Evolutionary conservation across 1,284 basidiomycete genomes (phyloP), one percentile per base, ranked within the genome.

Genomic region (Coniferiporia weirii): DNA sequence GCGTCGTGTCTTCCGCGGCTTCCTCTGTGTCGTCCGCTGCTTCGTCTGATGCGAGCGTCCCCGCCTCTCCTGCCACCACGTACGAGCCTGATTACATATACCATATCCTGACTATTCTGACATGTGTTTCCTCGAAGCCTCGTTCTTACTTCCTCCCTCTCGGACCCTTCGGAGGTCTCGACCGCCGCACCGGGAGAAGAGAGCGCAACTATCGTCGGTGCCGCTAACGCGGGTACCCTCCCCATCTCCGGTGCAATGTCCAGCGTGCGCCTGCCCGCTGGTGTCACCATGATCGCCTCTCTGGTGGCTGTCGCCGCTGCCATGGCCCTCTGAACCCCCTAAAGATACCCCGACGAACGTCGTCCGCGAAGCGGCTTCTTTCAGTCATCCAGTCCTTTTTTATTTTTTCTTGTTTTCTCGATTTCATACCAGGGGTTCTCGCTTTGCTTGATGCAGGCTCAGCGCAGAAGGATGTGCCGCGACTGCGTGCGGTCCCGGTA

Each of bases 171-270:
- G 5, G 61, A 44, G 63, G 65, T 45, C 52, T 63, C 52, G 60
- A 66, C 3, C 13, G 54, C 66, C 34, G 65, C 63, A 34, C 57
- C 68, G 13, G 48, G 59, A 27, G 58, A 66, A 6, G 65, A 65
- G 3, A 52, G 63, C 35, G 65, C 66, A 15, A 61, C 67, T 20
- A 71, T 76, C 32, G 74, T 79, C 45, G 79, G 79, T 64, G 82
- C 80, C 27, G 83, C 80, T 49, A 83, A 82, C 60, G 78, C 79
- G 13, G 85, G 82, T 52, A 69, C 75, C 43, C 35, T 69, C 56
- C 57, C 36, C 52, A 48, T 46, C 60, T 69, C 62, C 64, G 71
- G 66, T 35, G 72, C 71, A 6, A 52, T 68, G 50, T 57, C 69
- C 17, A 61, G 19, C 32, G 56, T 54, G 35, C 59, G 44, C 27